phyloP scores from a whole-genome alignment of 768 basidiomycete genomes.

The Lenzites betulinus region DNA sequence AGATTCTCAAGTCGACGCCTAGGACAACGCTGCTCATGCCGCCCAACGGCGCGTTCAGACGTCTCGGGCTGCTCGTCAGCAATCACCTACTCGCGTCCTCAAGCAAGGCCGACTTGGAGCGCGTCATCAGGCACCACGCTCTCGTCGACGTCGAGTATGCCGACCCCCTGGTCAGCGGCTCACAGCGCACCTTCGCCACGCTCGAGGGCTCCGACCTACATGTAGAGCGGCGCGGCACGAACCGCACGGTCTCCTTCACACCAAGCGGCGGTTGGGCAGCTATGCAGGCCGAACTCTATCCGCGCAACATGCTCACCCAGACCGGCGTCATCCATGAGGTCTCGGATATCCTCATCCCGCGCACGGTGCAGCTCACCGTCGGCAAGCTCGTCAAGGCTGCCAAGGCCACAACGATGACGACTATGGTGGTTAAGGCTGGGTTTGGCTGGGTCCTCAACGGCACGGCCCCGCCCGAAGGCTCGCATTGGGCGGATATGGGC shows the following conservation, averaged over 20 bases:
- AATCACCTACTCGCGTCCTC: slow-evolving; percentile 80
- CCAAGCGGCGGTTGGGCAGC: slow-evolving; percentile 81
- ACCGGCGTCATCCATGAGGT: slow-evolving; percentile 93
- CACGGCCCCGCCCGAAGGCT: slow-evolving; percentile 70
- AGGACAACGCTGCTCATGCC: slow-evolving; percentile 86
- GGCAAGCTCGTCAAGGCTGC: slow-evolving; percentile 92
- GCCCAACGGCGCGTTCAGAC: slow-evolving; percentile 84
- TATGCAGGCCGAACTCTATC: slow-evolving; percentile 59
- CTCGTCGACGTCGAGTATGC: slow-evolving; percentile 77
- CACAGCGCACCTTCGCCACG: slow-evolving; percentile 73
- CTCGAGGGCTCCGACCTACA: slow-evolving; percentile 85
- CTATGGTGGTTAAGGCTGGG: slow-evolving; percentile 79
- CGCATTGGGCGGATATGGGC: slow-evolving; percentile 58
- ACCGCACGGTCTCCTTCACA: slow-evolving; percentile 47
- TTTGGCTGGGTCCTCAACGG: slow-evolving; percentile 93
- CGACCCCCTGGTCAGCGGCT: slow-evolving; percentile 57
- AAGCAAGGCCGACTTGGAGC: slow-evolving; percentile 78
- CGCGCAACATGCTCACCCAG: slow-evolving; percentile 73
- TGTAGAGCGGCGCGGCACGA: slow-evolving; percentile 56
- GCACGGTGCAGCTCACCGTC: slow-evolving; percentile 81
- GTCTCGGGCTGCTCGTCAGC: slow-evolving; percentile 82
- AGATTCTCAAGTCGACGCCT: slow-evolving; percentile 61
- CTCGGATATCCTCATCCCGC: slow-evolving; percentile 82
- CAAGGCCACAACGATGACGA: slow-evolving; percentile 86
- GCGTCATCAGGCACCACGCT: slow-evolving; percentile 86